These are phyloP conservation scores for Linnemannia hyalina DNA, from an alignment of 192 early-diverging fungal species.

Conservation along the genomic window DNA sequence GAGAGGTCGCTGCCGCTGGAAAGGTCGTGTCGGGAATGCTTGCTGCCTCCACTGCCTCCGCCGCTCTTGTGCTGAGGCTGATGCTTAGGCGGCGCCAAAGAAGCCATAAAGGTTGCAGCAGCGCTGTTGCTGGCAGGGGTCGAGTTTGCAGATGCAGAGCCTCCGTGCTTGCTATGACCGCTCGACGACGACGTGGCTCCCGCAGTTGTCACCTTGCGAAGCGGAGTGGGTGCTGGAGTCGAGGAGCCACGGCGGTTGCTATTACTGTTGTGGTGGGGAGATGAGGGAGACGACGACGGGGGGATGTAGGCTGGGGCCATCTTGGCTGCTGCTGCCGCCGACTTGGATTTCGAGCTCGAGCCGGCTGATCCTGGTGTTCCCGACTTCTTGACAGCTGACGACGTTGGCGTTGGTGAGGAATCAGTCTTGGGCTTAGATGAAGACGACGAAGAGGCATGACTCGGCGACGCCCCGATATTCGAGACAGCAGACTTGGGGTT, in stretches of 20 bases:
- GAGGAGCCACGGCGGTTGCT: conserved; percentile 40
- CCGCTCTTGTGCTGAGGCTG: conserved; percentile 11
- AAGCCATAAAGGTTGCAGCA: neutral
- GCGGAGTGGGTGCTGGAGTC: conserved; percentile 25
- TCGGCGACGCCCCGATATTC: neutral
- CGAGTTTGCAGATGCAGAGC: conserved; percentile 10
- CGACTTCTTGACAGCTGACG: neutral
- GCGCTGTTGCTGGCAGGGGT: conserved; percentile 5
- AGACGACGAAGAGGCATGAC: neutral
- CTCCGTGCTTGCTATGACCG: conserved; percentile 4
- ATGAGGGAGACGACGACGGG: conserved; percentile 15
- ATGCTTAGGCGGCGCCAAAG: conserved; percentile 6
- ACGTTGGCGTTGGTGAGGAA: neutral
- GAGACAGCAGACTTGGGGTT: conserved; percentile 7
- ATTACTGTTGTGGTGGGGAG: conserved; percentile 12
- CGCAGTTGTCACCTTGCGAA: conserved; percentile 38
- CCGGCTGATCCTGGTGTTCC: neutral
- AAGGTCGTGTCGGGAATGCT: conserved; percentile 23
- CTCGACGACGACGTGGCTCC: neutral
- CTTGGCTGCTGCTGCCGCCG: conserved; percentile 23
- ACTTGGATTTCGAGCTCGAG: conserved; percentile 34
- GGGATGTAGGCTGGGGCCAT: conserved; percentile 48
- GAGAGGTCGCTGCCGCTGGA: conserved; percentile 50
- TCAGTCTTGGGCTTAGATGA: conserved; percentile 16
- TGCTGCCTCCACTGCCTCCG: conserved; percentile 4